A percentile compares a stretch with the other conserved stretches of the same genome.
phyloP scores from a whole-genome alignment of 2,329 filamentous ascomycete genomes.

The Camillea tinctor region DNA sequence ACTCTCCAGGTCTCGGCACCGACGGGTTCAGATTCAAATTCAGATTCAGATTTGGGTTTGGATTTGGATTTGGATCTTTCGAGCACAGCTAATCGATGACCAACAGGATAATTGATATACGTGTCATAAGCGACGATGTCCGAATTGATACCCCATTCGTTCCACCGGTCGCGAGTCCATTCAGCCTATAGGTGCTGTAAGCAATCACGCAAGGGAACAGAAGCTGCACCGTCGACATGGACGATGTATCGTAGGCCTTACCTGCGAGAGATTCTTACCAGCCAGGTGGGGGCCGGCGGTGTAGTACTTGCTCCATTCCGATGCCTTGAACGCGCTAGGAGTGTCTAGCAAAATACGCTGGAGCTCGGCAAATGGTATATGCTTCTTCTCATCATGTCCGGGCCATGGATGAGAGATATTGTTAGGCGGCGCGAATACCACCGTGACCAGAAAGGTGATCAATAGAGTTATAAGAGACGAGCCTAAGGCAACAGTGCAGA shows the following conservation, averaged over 20 bases:
- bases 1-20: slow-evolving; percentile 52
- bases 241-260: slow-evolving; percentile 27
- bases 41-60: slow-evolving; percentile 31
- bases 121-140: slow-evolving; percentile 70
- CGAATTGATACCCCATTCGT: slow-evolving; percentile 66
- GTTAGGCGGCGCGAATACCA: slow-evolving; percentile 29
- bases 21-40: slow-evolving; percentile 30
- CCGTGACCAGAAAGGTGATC: slow-evolving; percentile 44
- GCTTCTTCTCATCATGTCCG: slow-evolving; percentile 31
- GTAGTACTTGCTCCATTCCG: slow-evolving; percentile 77
- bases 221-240: neutral
- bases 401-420: slow-evolving; percentile 20
- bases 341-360: slow-evolving; percentile 57
- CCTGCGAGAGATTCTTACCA: slow-evolving; percentile 74
- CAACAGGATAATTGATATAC: slow-evolving; percentile 75
- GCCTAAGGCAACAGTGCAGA: slow-evolving; percentile 62
- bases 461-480: slow-evolving; percentile 54
- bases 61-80: slow-evolving; percentile 41
- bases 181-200: slow-evolving; percentile 48
- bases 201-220: neutral
- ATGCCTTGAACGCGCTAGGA: slow-evolving; percentile 54
- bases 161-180: slow-evolving; percentile 75
- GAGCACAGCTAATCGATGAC: slow-evolving; percentile 67
- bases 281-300: slow-evolving; percentile 73
- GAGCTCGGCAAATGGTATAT: slow-evolving; percentile 50